These are phyloP conservation scores for Metarhizium anisopliae DNA, from an alignment of 2,329 filamentous ascomycete species.

Conservation along the genomic window DNA sequence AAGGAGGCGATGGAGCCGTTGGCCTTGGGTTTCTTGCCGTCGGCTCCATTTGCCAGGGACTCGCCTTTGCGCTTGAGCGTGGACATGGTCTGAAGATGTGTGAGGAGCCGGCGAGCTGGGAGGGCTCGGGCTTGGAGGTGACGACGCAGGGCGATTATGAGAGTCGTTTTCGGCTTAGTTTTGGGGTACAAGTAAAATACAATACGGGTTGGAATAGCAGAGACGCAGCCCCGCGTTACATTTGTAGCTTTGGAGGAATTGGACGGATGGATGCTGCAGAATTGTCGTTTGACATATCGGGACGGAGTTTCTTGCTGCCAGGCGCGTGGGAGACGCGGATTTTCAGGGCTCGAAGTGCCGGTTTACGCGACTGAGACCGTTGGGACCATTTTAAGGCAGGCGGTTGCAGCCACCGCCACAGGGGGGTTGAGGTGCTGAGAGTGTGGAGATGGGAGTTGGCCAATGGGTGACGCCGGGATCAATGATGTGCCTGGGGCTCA, in stretches of 20 bases:
- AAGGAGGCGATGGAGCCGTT: slow-evolving; percentile 83
- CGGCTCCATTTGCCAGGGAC: slow-evolving; percentile 31
- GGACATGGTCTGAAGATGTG: slow-evolving; percentile 31
- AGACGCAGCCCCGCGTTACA: background rate
- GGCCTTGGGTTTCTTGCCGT: slow-evolving; percentile 62
- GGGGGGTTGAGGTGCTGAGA: background rate
- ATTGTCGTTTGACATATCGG: background rate
- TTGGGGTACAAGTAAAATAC: background rate
- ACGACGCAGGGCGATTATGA: slow-evolving; percentile 3
- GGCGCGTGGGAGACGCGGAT: background rate
- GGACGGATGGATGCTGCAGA: background rate
- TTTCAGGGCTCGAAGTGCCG: background rate
- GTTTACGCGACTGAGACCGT: background rate
- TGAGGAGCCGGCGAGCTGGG: background rate
- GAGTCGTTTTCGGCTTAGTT: background rate
- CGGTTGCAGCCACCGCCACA: background rate
- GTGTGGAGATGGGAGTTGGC: background rate
- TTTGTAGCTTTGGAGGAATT: background rate
- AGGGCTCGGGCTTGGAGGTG: slow-evolving; percentile 7
- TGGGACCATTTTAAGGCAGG: background rate
- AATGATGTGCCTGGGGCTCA: too few species aligned
- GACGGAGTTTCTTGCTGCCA: background rate
- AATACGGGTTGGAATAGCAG: background rate
- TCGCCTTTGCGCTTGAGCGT: slow-evolving; percentile 59
- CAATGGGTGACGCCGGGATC: too few species aligned